Evolutionary conservation across 1,139 yeast species (phyloP), one percentile per base, ranked within the genome.

Genomic region (Geotrichum aggregatum): DNA sequence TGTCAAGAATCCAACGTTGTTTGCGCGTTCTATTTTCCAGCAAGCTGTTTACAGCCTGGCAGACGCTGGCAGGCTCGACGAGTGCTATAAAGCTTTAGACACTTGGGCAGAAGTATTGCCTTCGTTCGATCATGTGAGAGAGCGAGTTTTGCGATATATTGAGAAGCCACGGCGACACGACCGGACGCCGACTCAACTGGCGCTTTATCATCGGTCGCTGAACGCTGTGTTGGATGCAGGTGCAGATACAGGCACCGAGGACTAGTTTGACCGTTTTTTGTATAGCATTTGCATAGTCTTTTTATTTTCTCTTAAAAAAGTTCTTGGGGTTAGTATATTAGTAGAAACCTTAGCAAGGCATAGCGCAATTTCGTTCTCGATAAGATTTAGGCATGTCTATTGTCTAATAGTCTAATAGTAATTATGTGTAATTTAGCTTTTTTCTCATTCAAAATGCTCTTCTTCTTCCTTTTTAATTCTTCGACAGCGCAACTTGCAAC

Each of bases 101-200:
- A 34, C 52, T 18, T 60, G 59, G 47, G 58, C 62, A 19, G 42
- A 52, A n/a, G 49, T 62, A 11, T 59, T 44, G 7, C 44, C 47
- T 13, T 55, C 47, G 14, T 52, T 54, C 28, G 56, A 45, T 1
- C 42, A 47, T 14, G 47, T 54, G 10, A 50, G 44, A 11, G 43
- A 55, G 42, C 42, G 55, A 16, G 47, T 58, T 19, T 56, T 48
- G 35, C 46, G 41, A 26, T 52, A 56, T 28, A 47, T 50, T 22
- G 41, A 33, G 19, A 45, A 41, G 4, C 59, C 60, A 33, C 43
- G 52, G 36, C 52, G 42, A 6, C 18, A n/a, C 24, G 14, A 11
- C 4, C n/a, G 24, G 33, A 13, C 8, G 31, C 44, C 40, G 33
- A 34, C 41, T 11, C 5, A n/a, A n/a, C 24, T 28, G 19, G 39